Percentiles rank a stretch among this genome's conserved stretches.
Evolutionary conservation across 1,284 basidiomycete species (phyloP).

Genomic region (Ustilago tritici): DNA sequence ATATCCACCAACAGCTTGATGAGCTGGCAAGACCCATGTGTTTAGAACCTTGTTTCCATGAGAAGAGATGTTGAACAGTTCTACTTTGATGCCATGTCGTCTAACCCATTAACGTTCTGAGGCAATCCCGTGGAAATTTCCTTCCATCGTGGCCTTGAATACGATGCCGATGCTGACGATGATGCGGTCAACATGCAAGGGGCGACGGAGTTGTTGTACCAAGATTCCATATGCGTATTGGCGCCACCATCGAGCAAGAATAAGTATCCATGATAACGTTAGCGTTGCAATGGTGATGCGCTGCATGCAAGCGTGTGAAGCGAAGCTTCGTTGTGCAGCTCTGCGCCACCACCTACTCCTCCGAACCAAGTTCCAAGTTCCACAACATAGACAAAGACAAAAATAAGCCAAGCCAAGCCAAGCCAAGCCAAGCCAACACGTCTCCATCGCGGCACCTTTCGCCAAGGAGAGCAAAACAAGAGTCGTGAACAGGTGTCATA

Average conservation of each 20-base stretch:
- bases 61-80: constrained; percentile 3
- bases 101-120: neutral
- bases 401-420: neutral
- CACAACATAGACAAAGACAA: neutral
- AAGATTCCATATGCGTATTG: neutral
- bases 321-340: neutral
- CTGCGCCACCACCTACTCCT: neutral
- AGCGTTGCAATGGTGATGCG: neutral
- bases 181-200: neutral
- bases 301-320: constrained; percentile 2
- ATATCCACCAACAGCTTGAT: neutral
- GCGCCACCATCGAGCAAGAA: constrained; percentile 4
- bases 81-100: neutral
- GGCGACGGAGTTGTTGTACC: neutral
- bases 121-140: neutral
- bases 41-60: neutral
- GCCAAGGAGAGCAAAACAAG: neutral
- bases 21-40: constrained; percentile 1
- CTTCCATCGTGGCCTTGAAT: neutral
- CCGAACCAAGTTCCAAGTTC: neutral
- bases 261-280: neutral
- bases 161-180: neutral
- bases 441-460: neutral
- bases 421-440: too few species aligned
- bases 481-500: neutral